Percentiles rank a stretch among this genome's conserved stretches.
Conservation (phyloP, 345 rosid genomes). For the Laguncularia racemosa region DNA sequence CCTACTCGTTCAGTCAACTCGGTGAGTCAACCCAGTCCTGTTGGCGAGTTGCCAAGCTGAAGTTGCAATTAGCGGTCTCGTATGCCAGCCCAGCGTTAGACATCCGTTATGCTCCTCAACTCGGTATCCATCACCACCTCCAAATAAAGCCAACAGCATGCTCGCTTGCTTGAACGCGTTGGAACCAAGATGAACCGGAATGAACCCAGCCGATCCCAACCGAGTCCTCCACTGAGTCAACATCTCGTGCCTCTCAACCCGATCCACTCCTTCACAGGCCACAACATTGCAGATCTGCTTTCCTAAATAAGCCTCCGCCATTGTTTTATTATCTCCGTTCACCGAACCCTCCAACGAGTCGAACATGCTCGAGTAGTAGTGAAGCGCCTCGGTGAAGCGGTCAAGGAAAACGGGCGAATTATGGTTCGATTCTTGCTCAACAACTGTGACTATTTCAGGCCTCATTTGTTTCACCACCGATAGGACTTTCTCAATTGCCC, state of each 20-base stretch:
- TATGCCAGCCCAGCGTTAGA: slow-evolving; percentile 86
- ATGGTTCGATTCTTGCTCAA: slow-evolving; percentile 82
- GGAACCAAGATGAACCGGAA: slow-evolving; percentile 68
- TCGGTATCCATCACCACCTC: slow-evolving; percentile 74
- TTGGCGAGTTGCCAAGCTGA: slow-evolving; percentile 65
- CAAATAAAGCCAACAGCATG: slow-evolving; percentile 54
- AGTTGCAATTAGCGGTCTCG: slow-evolving; percentile 71
- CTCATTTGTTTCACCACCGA: slow-evolving; percentile 44
- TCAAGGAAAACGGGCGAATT: slow-evolving; percentile 67
- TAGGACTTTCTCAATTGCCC: slow-evolving; percentile 55
- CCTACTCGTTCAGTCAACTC: no score
- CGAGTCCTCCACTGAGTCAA: slow-evolving; percentile 59
- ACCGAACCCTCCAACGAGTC: slow-evolving; percentile 72
- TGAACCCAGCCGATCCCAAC: slow-evolving; percentile 53
- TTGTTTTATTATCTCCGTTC: slow-evolving; percentile 40
- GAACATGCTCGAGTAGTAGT: slow-evolving; percentile 74
- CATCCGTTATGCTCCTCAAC: slow-evolving; percentile 85
- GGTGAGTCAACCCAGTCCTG: slow-evolving; percentile 5
- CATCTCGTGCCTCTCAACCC: slow-evolving; percentile 78
- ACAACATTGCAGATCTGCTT: slow-evolving; percentile 85
- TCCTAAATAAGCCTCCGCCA: slow-evolving; percentile 77
- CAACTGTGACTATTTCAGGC: slow-evolving; percentile 68
- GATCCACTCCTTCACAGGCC: slow-evolving; percentile 68
- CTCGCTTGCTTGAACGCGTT: slow-evolving; percentile 88
- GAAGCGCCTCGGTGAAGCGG: slow-evolving; percentile 80